Evolutionary conservation across 176 grass and related monocot genomes (phyloP).

Genomic region (Bonia amplexicaulis): DNA sequence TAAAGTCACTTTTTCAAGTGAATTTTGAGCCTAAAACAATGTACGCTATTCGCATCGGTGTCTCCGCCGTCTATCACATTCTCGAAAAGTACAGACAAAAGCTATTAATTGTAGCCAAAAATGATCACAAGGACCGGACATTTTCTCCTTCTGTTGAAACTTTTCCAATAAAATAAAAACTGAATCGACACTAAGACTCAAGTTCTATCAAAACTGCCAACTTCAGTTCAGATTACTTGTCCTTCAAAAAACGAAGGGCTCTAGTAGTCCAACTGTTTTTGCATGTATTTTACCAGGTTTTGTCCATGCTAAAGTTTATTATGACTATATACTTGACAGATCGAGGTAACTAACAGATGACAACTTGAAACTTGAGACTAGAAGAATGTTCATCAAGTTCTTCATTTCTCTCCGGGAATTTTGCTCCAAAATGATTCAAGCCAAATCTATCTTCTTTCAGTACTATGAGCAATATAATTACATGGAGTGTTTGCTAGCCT

Average conservation of each 20-base stretch:
- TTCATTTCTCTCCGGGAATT: not conserved
- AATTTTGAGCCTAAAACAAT: too few relatives aligned
- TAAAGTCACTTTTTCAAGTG: too few relatives aligned
- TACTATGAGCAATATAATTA: not conserved
- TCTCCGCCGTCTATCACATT: too few relatives aligned
- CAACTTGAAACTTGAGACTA: not conserved
- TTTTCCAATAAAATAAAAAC: not conserved
- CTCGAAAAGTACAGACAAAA: too few relatives aligned
- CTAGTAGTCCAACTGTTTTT: too few relatives aligned
- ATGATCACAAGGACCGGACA: not conserved
- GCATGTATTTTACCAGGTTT: not conserved
- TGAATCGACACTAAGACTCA: not conserved
- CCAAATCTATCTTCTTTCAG: not conserved
- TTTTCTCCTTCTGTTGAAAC: not conserved
- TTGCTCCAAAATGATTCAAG: not conserved
- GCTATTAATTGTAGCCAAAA: too few relatives aligned
- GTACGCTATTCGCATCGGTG: fast-evolving
- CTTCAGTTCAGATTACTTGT: not conserved
- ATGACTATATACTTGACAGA: not conserved
- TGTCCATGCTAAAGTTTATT: not conserved
- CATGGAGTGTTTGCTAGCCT: not conserved
- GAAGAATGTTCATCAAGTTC: not conserved
- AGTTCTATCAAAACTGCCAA: not conserved
- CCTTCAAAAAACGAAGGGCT: not conserved
- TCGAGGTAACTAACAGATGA: not conserved